Evolutionary conservation across 441 rosid genomes (phyloP), one percentile per base, ranked within the genome.

Genomic region (Euphorbia schlechtendalii): DNA sequence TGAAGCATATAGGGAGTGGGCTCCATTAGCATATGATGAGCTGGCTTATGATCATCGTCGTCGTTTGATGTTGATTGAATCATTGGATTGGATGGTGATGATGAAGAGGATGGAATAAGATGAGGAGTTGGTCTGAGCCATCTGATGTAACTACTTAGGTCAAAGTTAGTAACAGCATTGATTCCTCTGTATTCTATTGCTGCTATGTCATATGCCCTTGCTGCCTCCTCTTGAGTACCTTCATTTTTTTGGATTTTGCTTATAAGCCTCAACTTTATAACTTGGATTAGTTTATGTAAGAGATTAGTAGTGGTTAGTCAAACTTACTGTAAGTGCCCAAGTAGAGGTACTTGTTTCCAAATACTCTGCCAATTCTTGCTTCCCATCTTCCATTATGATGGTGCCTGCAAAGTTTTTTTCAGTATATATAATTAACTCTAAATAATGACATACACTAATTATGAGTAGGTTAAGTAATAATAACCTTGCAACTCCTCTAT

Each of bases 341-440:
- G 66, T 84, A 84, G 57, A 86, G 89, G 63, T 86, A 86, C 71
- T 84, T 86, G 83, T 82, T 86, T 24, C 92, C 92, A 51, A 82
- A 82, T 41, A 84, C 89, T 77, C 89, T 76, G 17, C 87, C 89
- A 18, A 86, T 86, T 71, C 92, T 82, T 54, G 88, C 88, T 63
- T 86, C 92, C 92, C 92, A 86, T 84, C 92, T 82, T 15, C 92
- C 89, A 69, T 86, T 84, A 53, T 86, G 92, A 69, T 81, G 89
- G 73, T 86, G 89, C 80, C 91, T 85, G 81, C 71, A 57, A 9
- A 25, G 17, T 52, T 8, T 24, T 14, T 55, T 55, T 53, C 3
- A 43, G 1, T 43, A 43, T 0, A 7, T 43, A 10, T 11, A 43
- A 11, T 38, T 38, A 38, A 38, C 30, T 27, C 40, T 34, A 34